Percentiles rank a stretch among this genome's conserved stretches.
Evolutionary conservation across 306 rosid genomes (phyloP).

Genomic region (Chamaecrista fasciculata): DNA sequence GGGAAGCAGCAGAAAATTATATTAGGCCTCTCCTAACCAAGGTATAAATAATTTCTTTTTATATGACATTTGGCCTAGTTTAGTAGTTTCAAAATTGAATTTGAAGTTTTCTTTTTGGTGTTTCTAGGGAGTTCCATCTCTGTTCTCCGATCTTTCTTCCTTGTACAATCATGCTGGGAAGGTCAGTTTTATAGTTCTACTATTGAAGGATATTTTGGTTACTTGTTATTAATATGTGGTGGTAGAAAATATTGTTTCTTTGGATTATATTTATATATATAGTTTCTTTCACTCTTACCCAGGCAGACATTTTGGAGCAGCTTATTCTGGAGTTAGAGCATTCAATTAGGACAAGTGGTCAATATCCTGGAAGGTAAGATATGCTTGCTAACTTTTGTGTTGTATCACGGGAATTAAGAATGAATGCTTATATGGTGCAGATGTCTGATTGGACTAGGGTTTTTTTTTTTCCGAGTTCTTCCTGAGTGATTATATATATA

Average conservation of each 20-base stretch:
- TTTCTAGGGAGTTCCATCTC: constrained; percentile 93
- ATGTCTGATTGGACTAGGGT: background rate
- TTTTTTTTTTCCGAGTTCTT: background rate
- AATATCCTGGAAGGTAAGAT: constrained; percentile 76
- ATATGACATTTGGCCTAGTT: constrained; percentile 13
- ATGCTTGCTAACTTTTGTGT: constrained; percentile 1
- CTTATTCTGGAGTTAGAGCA: constrained; percentile 69
- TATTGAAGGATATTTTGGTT: background rate
- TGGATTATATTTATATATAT: constrained; percentile 21
- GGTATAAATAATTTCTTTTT: constrained; percentile 42
- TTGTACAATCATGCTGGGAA: constrained; percentile 87
- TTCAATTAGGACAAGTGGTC: constrained; percentile 62
- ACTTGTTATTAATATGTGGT: background rate
- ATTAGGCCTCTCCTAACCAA: constrained; percentile 83
- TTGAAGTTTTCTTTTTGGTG: constrained; percentile 31
- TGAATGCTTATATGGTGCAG: constrained; percentile 7
- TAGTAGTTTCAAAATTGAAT: constrained; percentile 28
- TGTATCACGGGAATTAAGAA: constrained; percentile 1
- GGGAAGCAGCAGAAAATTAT: constrained; percentile 81
- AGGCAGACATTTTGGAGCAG: constrained; percentile 91
- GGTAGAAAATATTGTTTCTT: constrained; percentile 19
- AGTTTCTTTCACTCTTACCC: constrained; percentile 27
- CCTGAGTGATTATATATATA: background rate
- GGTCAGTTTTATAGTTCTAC: constrained; percentile 47
- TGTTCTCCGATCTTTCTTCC: constrained; percentile 93